Base-by-base conservation (phyloP, 1,284 basidiomycete species). In the Moesziomyces globuligerus region DNA sequence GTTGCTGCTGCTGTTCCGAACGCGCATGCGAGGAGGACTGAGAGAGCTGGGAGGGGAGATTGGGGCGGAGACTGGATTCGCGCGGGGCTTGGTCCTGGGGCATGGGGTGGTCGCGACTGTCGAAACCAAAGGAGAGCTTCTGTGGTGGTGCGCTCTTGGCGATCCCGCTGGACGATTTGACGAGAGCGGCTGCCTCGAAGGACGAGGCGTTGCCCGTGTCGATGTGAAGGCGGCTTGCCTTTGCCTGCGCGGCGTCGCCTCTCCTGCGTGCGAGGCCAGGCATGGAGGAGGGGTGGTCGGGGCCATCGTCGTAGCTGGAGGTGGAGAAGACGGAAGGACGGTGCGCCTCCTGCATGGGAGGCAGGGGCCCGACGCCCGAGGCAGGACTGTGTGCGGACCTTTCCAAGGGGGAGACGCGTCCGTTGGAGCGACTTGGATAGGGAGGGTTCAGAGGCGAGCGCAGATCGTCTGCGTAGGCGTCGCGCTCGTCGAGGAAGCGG, bases 71-170 rank as follows among this genome's bases (percentile, higher is more conserved):
- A 29, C 41, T 44, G 6, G 39, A 10, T 10, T 57, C 47, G 44
- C 51, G 48, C 7, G 48, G 61, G 46, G 42, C 52, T 40, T 57
- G 58, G 11, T 64, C 50, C 43, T 64, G 53, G 44, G 69, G 54
- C 54, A 66, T 7, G 23, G 62, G 34, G 24, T 65, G 51, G 21
- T 48, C 48, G 23, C 59, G 65, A 38, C 51, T 59, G 45, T 72
- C 73, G 10, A 50, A 39, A 17, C 66, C 65, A 28, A 80, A 81
- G 0, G 65, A 62, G 18, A 66, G 67, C 67, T 81, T 79, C 23
- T 79, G 71, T 17, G 80, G 74, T 5, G 80, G 80, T 1, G 80
- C 80, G 42, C 75, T 78, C 41, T 64, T 66, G n/a, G 77, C 70
- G 11, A 68, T 59, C 24, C 52, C 54, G 18, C 34, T 34, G n/a